Evolutionary conservation across 2,329 filamentous ascomycete genomes (phyloP).

Genomic region (Pseudogymnoascus sp.): DNA sequence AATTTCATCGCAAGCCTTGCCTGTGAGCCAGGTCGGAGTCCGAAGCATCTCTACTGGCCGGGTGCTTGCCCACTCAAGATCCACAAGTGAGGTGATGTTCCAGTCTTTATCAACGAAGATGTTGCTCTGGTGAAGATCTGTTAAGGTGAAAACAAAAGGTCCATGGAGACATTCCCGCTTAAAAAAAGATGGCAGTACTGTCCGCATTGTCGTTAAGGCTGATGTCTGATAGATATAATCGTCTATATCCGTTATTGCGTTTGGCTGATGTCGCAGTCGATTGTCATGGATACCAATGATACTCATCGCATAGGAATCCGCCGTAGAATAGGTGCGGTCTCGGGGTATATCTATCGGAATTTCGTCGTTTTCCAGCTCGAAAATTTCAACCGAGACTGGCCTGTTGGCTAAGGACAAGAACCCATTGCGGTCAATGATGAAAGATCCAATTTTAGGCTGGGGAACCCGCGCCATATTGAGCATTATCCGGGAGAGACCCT

Average conservation of each 20-base stretch:
- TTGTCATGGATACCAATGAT: constrained; percentile 30
- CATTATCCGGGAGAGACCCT: constrained; percentile 23
- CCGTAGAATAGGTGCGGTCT: constrained; percentile 26
- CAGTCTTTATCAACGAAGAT: constrained; percentile 32
- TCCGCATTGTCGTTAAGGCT: constrained; percentile 27
- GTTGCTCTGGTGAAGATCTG: constrained; percentile 36
- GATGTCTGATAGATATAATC: constrained; percentile 23
- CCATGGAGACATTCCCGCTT: constrained; percentile 23
- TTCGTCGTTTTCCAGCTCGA: constrained; percentile 30
- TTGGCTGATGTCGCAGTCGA: constrained; percentile 30
- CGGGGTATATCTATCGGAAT: constrained; percentile 30
- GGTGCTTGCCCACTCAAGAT: constrained; percentile 30
- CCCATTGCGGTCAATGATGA: constrained; percentile 25
- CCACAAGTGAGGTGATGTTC: constrained; percentile 29
- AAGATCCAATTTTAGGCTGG: constrained; percentile 30
- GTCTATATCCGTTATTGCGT: constrained; percentile 24
- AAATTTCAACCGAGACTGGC: constrained; percentile 29
- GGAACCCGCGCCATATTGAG: constrained; percentile 22
- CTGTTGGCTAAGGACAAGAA: constrained; percentile 30
- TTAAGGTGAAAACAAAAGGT: constrained; percentile 31
- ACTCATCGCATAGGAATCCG: constrained; percentile 28
- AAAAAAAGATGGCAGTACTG: constrained; percentile 20
- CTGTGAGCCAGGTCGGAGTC: constrained; percentile 29
- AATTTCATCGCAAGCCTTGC: constrained; percentile 15
- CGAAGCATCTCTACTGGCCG: constrained; percentile 27